phyloP scores from a whole-genome alignment of 164 flowering plant genomes.

The Macadamia tetraphylla region DNA sequence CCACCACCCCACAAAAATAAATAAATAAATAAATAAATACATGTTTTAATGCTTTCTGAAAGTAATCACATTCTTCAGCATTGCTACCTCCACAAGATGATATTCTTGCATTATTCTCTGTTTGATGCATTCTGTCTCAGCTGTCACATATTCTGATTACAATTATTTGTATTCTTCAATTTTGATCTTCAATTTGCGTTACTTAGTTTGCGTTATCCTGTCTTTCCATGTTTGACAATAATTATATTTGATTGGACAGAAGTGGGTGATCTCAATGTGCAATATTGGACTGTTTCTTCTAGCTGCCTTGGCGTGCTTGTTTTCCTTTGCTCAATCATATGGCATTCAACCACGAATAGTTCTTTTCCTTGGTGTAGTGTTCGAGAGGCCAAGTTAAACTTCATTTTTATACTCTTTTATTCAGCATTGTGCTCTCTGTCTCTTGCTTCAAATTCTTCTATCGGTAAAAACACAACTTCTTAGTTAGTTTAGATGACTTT shows the following conservation, averaged over 20 bases:
- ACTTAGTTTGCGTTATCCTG: background rate
- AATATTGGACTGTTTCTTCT: conserved; percentile 66
- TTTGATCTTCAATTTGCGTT: background rate
- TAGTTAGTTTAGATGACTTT: background rate
- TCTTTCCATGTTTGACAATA: conserved; percentile 6
- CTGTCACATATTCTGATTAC: too few species aligned
- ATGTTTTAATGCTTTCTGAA: too few species aligned
- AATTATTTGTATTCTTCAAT: background rate
- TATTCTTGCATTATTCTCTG: too few species aligned
- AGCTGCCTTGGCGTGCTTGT: conserved; percentile 62
- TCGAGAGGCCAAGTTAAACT: conserved; percentile 23
- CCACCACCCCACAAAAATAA: too few species aligned
- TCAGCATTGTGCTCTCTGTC: conserved; percentile 35
- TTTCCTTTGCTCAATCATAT: conserved; percentile 32
- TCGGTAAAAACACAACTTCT: conserved; percentile 31
- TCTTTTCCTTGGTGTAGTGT: conserved; percentile 5
- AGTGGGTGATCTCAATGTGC: conserved; percentile 53
- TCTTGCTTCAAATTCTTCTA: conserved; percentile 35
- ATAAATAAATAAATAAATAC: too few species aligned
- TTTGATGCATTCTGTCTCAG: too few species aligned
- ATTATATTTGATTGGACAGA: conserved; percentile 38
- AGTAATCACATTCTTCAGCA: too few species aligned
- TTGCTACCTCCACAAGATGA: too few species aligned
- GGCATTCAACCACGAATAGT: conserved; percentile 9
- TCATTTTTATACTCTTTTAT: conserved; percentile 26